Conservation (phyloP, 2,329 filamentous ascomycete species). For the Exserohilum rostratum region DNA sequence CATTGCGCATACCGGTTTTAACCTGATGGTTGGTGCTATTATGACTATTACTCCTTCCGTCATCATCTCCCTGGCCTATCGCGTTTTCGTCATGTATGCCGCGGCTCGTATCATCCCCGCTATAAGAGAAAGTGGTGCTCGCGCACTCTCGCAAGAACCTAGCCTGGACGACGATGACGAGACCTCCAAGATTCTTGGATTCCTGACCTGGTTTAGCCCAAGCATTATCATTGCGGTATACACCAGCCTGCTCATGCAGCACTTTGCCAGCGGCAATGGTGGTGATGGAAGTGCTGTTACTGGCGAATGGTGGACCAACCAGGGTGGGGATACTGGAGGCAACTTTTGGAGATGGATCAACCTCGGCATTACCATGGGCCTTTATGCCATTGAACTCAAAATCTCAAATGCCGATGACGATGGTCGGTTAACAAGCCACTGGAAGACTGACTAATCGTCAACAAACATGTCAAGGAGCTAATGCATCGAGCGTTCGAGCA, state of each 20-base stretch:
- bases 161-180: constrained; percentile 84
- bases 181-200: constrained; percentile 77
- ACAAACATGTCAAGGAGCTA: too few species aligned
- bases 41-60: constrained; percentile 95
- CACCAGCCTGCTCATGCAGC: constrained; percentile 91
- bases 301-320: constrained; percentile 80
- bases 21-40: constrained; percentile 87
- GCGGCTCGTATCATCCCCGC: constrained; percentile 95
- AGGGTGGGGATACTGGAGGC: constrained; percentile 80
- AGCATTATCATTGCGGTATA: constrained; percentile 96
- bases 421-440: constrained; percentile 74
- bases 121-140: constrained; percentile 83
- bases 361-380: constrained; percentile 81
- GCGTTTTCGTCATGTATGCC: constrained; percentile 92
- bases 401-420: constrained; percentile 84
- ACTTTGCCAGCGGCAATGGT: constrained; percentile 74
- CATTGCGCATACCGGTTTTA: constrained; percentile 81
- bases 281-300: constrained; percentile 52
- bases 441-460: constrained; percentile 80
- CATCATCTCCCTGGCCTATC: constrained; percentile 91
- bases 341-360: constrained; percentile 96
- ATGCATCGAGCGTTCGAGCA: too few species aligned
- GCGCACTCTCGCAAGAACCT: constrained; percentile 82
- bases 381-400: constrained; percentile 91
- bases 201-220: constrained; percentile 92